Evolutionary conservation across 805 yeast genomes (phyloP).

Genomic region (Pichia membranifaciens): DNA sequence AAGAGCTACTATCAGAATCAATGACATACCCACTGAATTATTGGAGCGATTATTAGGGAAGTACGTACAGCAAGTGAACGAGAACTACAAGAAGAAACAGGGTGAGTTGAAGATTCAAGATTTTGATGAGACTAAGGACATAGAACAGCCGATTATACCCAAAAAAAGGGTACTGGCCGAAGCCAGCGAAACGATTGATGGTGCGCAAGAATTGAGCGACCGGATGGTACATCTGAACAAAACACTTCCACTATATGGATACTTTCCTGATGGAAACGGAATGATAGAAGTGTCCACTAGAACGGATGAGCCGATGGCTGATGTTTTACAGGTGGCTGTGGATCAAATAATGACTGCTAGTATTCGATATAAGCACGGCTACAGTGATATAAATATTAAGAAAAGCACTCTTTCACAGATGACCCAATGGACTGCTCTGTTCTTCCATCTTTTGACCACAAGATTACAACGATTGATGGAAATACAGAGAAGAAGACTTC

Average conservation of each 20-base stretch:
- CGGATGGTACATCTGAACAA: constrained; percentile 2
- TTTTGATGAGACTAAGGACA: neutral
- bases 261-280: neutral
- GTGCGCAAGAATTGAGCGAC: neutral
- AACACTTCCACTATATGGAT: neutral
- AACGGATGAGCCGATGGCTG: constrained; percentile 5
- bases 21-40: constrained; percentile 7
- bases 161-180: constrained; percentile 2
- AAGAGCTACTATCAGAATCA: constrained; percentile 3
- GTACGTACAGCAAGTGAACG: constrained; percentile 4
- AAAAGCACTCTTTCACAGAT: neutral
- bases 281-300: neutral
- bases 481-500: constrained; percentile 53
- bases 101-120: constrained; percentile 4
- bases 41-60: constrained; percentile 4
- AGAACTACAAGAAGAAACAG: constrained; percentile 3
- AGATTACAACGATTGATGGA: constrained; percentile 47
- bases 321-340: neutral
- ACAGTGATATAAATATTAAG: neutral
- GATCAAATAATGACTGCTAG: constrained; percentile 3
- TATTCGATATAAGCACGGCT: neutral
- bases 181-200: neutral
- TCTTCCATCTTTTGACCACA: constrained; percentile 34
- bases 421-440: constrained; percentile 26
- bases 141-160: neutral